These are phyloP conservation scores for Terfezia claveryi DNA, from an alignment of 495 filamentous ascomycete genomes.

Conservation along the genomic window DNA sequence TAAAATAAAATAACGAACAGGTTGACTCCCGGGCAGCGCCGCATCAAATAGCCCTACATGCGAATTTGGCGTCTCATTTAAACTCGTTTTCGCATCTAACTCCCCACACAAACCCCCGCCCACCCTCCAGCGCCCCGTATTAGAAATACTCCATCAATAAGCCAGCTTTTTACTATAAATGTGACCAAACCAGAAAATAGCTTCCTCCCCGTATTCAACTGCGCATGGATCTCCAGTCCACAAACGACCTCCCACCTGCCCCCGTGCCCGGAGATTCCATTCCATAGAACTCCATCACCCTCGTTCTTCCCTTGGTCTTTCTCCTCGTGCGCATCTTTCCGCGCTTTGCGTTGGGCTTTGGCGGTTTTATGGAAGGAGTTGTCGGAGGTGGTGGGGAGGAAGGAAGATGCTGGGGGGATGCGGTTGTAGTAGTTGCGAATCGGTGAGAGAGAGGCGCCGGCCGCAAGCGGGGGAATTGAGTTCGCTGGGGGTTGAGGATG, in stretches of 20 bases:
- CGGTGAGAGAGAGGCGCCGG: too few species aligned
- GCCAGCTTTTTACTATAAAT: background rate
- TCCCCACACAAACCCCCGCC: background rate
- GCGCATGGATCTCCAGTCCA: conserved; percentile 92
- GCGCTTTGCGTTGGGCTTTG: background rate
- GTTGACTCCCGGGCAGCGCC: conserved; percentile 74
- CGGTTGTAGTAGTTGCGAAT: too few species aligned
- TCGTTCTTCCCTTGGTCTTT: background rate
- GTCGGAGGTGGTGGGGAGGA: too few species aligned
- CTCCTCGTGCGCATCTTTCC: background rate
- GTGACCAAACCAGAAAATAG: conserved; percentile 43
- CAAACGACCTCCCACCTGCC: conserved; percentile 65
- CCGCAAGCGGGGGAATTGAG: too few species aligned
- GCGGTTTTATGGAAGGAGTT: background rate
- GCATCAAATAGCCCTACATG: conserved; percentile 77
- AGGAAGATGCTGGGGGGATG: too few species aligned
- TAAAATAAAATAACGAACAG: conserved; percentile 24
- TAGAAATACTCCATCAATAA: background rate
- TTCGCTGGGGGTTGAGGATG: too few species aligned
- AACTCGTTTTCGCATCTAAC: conserved; percentile 41
- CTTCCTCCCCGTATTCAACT: conserved; percentile 67
- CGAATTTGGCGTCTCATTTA: conserved; percentile 51
- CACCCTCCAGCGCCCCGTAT: background rate
- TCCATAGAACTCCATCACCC: background rate
- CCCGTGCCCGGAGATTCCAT: background rate